phyloP scores from a whole-genome alignment of 2,329 filamentous ascomycete species.

The Macroventuria anomochaeta region DNA sequence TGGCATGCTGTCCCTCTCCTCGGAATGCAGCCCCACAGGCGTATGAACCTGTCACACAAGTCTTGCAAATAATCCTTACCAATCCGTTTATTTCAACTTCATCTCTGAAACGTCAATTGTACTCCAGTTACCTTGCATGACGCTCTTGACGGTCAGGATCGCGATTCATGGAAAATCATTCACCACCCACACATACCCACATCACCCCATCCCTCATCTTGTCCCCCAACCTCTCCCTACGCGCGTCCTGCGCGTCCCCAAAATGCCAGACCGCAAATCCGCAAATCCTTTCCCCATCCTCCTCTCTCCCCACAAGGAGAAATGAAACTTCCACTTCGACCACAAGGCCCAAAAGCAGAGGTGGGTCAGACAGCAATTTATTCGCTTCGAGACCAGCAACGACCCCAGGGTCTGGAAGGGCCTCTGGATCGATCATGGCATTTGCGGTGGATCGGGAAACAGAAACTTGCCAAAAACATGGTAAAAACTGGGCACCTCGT shows the following conservation, averaged over 20 bases:
- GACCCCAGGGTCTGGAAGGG: conserved; percentile 15
- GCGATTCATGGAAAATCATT: not conserved
- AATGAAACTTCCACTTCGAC: conserved; percentile 10
- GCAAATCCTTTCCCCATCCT: conserved; percentile 12
- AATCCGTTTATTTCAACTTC: not conserved
- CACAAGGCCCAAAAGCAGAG: conserved; percentile 1
- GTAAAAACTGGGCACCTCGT: conserved; percentile 6
- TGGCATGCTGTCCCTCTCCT: not conserved
- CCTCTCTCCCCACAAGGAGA: not conserved
- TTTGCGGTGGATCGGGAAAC: conserved; percentile 14
- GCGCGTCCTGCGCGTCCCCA: not conserved
- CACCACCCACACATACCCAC: not conserved
- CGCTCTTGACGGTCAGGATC: not conserved
- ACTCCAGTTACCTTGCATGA: not conserved
- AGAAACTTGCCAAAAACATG: conserved; percentile 1
- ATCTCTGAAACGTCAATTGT: not conserved
- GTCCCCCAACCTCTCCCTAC: not conserved
- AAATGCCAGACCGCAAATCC: conserved; percentile 2
- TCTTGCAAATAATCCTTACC: not conserved
- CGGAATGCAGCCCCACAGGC: conserved; percentile 7
- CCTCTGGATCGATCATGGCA: conserved; percentile 11
- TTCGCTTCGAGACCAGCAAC: conserved; percentile 14
- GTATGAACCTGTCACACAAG: not conserved
- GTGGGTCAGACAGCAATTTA: conserved; percentile 8
- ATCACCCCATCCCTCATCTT: not conserved